Base-by-base conservation (phyloP, 2,329 filamentous ascomycete species). In the Huntiella omanensis region DNA sequence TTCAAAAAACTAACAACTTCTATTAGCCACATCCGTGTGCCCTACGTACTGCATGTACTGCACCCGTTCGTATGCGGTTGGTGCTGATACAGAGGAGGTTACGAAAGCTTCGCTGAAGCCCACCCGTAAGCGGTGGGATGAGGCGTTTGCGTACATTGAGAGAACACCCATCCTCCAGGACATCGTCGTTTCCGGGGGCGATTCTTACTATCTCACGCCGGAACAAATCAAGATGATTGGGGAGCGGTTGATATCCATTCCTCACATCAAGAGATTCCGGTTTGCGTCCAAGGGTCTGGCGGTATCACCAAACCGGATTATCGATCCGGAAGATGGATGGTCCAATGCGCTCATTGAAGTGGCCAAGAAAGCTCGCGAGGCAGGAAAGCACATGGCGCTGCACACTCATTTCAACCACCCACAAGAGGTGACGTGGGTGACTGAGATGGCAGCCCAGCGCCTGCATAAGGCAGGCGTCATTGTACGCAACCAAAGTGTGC, bases 361-460 rank as follows among this genome's bases (percentile, higher is more conserved):
- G 1, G 66, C 67, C 1, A 63, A 69, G 41, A 59, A 61, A 48
- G 74, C 70, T 3, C 65, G 66, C 47, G 55, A 58, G 42, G 62
- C 67, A 17, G 73, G 73, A 4, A 79, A 79, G 55, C 64, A 70
- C 43, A 66, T 78, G 52, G 74, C 73, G 3, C 59, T 77, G 46
- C 75, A 80, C 54, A 80, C 75, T 0, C 76, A 80, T 53, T 75
- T 79, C 58, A 78, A 79, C 53, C 72, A 77, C 51, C 68, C 73
- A 0, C 65, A 65, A 34, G 75, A 79, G 55, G 69, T 78, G 47
- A 73, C 71, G 3, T 79, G 74, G 73, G 60, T 76, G 19, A 73
- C 70, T 0, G 58, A 64, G 52, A 55, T 59, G 40, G 75, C 74
- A 2, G 64, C 68, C 22, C 66, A 65, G 47, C 64, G 60, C 52